Base-by-base conservation (phyloP, 768 basidiomycete species). In the Boletellus ananiceps region DNA sequence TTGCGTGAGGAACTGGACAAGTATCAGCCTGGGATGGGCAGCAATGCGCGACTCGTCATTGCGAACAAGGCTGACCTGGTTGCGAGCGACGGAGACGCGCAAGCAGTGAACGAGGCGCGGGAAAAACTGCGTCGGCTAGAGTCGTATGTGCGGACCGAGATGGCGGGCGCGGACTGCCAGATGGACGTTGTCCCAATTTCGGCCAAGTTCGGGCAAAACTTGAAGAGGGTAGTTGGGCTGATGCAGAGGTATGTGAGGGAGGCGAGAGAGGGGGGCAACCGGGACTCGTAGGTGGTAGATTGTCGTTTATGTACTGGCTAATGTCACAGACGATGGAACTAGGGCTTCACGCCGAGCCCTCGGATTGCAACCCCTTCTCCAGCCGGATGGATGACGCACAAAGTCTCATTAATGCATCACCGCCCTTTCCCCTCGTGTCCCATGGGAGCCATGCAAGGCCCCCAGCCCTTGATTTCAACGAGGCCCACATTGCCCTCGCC, bases 61-160 rank as follows among this genome's bases (percentile, higher is more conserved):
- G 88, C 91, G 23, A 99, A 97, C 74, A 99, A 99, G 68, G 96
- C 93, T 0, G 96, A 99, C 69, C 64, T 90, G 29, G 77, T 95
- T 3, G 87, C 73, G 11, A 27, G 37, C 16, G 74, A 74, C 9
- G 76, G 71, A 11, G 73, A 76, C 25, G 65, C 68, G n/a, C 68
- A 62, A 14, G 74, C 75, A 6, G 75, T 86, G 7, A 67, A 69
- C 33, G 74, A 71, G 34, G 85, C 83, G 5, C 75, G 73, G 55
- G 70, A 67, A 25, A 89, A 87, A 63, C 71, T 88, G 42, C 58
- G 47, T 29, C 70, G 58, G 31, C 64, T 91, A 46, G 79, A 86
- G 61, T 71, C 75, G 47, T 84, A 75, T 47, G 84, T 86, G 0
- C 63, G 64, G 53, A 58, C 58, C 1, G 72, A 78, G 52, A 77